Evolutionary conservation across 192 early-diverging fungal genomes (phyloP), one percentile per base, ranked within the genome.

Genomic region (Rhizophagus sp.): DNA sequence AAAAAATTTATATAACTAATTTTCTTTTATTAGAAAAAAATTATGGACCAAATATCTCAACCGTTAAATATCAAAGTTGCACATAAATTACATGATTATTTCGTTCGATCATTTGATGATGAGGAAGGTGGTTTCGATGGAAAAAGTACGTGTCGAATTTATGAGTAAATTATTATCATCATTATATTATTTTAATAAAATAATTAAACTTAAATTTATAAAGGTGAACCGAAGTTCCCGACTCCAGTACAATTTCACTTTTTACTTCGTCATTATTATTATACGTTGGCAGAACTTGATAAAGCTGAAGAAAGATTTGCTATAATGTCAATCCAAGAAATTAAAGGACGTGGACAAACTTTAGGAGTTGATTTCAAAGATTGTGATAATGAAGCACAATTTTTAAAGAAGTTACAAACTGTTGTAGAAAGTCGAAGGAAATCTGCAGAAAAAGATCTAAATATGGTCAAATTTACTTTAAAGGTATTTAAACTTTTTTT

Each of bases 141-240:
- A 30, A 78, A 64, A 64, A 34, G 62, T 44, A 22, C 22, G 68
- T n/a, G 39, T n/a, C 33, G 22, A 10, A 39, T 15, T 68, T 7
- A 41, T 41, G 7, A 41, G 6, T 7, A 41, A 33, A 22, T 33
- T 47, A 12, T 12, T 5, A 41, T 41, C 5, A 47, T 12, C 44
- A 47, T 47, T 47, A 13, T 47, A 47, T 47, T 0, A 15, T 52
- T 52, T 52, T 52, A 52, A 17, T 4, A 15, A 17, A 17, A 52
- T 30, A 30, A 50, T 52, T 44, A 44, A 34, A 24, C 15, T 13
- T 25, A 36, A 17, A 39, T 30, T 6, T 11, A 50, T 25, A 7
- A 39, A 79, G 78, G 67, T 57, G 88, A 88, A 19, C 91, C 91
- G 2, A 92, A 92, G 78, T 92, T 92, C 73, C 89, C 90, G 24